Evolutionary conservation across 352 stramenopile species (phyloP).

Genomic region (Blastocystis sp.): DNA sequence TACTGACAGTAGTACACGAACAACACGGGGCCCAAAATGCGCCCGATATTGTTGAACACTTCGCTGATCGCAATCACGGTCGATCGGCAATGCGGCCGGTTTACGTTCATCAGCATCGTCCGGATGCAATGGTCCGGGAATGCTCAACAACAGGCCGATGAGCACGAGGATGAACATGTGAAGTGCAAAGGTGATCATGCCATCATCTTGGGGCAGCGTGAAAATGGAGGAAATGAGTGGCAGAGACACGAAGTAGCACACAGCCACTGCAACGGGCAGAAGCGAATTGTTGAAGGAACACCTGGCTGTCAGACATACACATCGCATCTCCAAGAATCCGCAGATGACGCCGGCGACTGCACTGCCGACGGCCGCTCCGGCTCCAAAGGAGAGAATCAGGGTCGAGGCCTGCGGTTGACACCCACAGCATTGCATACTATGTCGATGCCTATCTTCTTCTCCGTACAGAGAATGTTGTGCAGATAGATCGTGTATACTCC

Average conservation of each 20-base stretch:
- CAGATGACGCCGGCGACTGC: conserved; percentile 37
- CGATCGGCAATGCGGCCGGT: conserved; percentile 44
- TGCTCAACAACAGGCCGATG: conserved; percentile 45
- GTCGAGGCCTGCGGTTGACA: conserved; percentile 8
- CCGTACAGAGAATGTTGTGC: conserved; percentile 36
- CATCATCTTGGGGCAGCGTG: neutral
- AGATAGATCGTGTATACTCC: conserved; percentile 62
- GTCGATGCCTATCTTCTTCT: conserved; percentile 46
- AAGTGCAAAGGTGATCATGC: neutral
- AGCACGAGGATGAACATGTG: conserved; percentile 26
- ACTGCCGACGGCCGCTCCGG: conserved; percentile 35
- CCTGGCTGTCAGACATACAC: neutral
- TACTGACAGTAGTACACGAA: conserved; percentile 37
- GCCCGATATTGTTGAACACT: conserved; percentile 54
- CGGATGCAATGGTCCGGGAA: conserved; percentile 35
- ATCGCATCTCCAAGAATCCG: conserved; percentile 3
- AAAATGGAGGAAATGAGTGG: conserved; percentile 40
- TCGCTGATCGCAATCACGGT: conserved; percentile 49
- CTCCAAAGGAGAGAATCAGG: conserved; percentile 43
- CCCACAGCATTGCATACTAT: neutral
- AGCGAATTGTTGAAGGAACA: conserved; percentile 41
- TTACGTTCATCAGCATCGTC: conserved; percentile 57
- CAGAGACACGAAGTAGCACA: conserved; percentile 55
- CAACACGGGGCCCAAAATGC: conserved; percentile 34
- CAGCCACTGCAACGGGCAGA: conserved; percentile 23